Evolutionary conservation across 345 rosid genomes (phyloP), one percentile per base, ranked within the genome.

Genomic region (Carallia brachiata): DNA sequence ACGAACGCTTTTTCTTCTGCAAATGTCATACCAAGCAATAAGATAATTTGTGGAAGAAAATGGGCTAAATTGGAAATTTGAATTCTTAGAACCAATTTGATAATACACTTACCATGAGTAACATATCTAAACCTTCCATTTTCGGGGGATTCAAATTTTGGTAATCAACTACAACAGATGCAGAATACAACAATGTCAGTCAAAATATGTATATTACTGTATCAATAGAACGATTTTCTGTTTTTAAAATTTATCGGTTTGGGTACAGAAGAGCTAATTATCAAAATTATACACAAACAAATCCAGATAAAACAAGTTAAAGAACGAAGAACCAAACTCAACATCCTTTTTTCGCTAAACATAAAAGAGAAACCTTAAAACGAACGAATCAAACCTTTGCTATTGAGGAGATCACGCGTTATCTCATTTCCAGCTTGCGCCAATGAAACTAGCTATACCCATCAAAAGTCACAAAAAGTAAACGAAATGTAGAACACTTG

Each of bases 391-490:
- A 32, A 75, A 87, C 94, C 79, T 36, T 84, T 73, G 28, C 72
- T 78, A 65, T 75, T 79, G 15, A 79, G 74, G 62, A 91, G 73
- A 72, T 90, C 96, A 62, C 71, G 73, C 0, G 90, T 79, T 75
- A 92, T 69, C 74, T 80, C 85, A 60, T 76, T 77, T 54, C 93
- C 95, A 61, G 84, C 84, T 83, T 91, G 97, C 30, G 89, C 86
- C 73, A 82, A 73, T 39, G 97, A 88, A 81, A 94, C 87, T 62
- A 94, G 74, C 98, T 94, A 82, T 69, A 84, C 23, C 23, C 19
- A 68, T 39, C 50, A 52, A 74, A 72, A 37, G 7, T 55, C 10
- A 65, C 57, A 56, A 73, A 53, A 36, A 4, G 71, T 78, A 48
- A 83, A 75, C 23, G 63, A 5, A 48, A 52, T 2, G 36, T 18